A percentile compares a stretch with the other conserved stretches of the same genome.
Conservation (phyloP, 176 grass and related monocot genomes). For the Juncus inflexus region DNA sequence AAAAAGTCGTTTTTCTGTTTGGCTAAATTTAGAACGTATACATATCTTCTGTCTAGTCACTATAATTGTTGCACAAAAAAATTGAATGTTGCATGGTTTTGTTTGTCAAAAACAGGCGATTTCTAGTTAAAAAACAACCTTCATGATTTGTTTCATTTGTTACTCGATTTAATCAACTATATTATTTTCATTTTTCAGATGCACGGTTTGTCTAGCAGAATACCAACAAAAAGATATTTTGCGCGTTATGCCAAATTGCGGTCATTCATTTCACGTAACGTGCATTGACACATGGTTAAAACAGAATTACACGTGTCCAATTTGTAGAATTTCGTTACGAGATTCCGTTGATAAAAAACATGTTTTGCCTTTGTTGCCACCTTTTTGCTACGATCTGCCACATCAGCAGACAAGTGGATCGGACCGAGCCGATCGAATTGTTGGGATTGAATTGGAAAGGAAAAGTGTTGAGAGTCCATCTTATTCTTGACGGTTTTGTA, state of each 20-base stretch:
- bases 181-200: slow-evolving; percentile 21
- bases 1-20: neutral
- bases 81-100: neutral
- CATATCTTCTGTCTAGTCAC: no score
- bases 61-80: no score
- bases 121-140: neutral
- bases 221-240: slow-evolving; percentile 70
- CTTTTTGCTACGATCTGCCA: slow-evolving; percentile 14
- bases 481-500: slow-evolving; percentile 24
- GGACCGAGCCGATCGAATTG: slow-evolving; percentile 38
- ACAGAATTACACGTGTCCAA: slow-evolving; percentile 85
- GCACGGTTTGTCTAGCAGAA: slow-evolving; percentile 65
- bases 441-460: slow-evolving; percentile 23
- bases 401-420: slow-evolving; percentile 43
- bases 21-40: neutral
- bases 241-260: slow-evolving; percentile 60
- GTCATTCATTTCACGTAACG: slow-evolving; percentile 66
- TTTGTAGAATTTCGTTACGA: slow-evolving; percentile 88
- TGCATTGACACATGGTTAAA: slow-evolving; percentile 91
- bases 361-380: slow-evolving; percentile 34
- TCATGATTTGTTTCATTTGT: no score
- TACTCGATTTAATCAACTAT: neutral
- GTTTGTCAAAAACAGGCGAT: neutral
- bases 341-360: slow-evolving; percentile 57
- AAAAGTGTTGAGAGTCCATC: slow-evolving; percentile 40